Evolutionary conservation across 495 filamentous ascomycete genomes (phyloP), one percentile per base, ranked within the genome.

Genomic region (Neurospora sp.): DNA sequence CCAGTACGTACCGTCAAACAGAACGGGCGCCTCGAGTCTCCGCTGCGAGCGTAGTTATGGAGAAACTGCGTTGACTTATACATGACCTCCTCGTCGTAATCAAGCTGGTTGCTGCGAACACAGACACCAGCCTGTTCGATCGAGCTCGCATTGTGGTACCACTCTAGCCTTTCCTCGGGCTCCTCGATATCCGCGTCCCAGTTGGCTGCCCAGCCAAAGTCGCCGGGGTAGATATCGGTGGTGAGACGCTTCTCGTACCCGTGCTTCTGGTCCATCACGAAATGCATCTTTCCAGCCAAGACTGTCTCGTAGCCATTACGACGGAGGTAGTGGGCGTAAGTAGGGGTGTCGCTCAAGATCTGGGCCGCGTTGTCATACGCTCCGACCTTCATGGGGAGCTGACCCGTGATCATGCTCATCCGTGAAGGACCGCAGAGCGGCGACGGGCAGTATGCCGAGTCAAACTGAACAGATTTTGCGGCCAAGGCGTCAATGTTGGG

Each of bases 211-310:
- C 93, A 97, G 71, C 93, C 93, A 77, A 94, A 91, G 77, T 97
- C 93, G 53, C 91, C 93, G 3, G 93, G 93, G 79, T 97, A 97
- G 76, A 97, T 96, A 79, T 97, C 93, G 73, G 88, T 90, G n/a
- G 93, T 97, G 75, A 97, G 84, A 70, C 93, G 87, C 76, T 91
- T 89, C 83, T 97, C 93, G 76, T 93, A 97, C 40, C 93, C 93
- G 80, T 97, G 93, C 70, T 96, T 85, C 82, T 97, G 93, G 77
- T 97, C 93, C 65, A 93, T 93, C 72, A 94, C 92, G 81, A 97
- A 97, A 79, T 97, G 93, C 93, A 97, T 97, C 86, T 97, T 97
- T 70, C 93, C 93, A 1, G 93, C 92, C 74, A 97, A 82, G 5
- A 89, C 90, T n/a, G 93, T 96, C 81, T 96, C 90, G 77, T 97